Evolutionary conservation across 2,329 filamentous ascomycete genomes (phyloP), one percentile per base, ranked within the genome.

Genomic region (Cyanodermella asteris): DNA sequence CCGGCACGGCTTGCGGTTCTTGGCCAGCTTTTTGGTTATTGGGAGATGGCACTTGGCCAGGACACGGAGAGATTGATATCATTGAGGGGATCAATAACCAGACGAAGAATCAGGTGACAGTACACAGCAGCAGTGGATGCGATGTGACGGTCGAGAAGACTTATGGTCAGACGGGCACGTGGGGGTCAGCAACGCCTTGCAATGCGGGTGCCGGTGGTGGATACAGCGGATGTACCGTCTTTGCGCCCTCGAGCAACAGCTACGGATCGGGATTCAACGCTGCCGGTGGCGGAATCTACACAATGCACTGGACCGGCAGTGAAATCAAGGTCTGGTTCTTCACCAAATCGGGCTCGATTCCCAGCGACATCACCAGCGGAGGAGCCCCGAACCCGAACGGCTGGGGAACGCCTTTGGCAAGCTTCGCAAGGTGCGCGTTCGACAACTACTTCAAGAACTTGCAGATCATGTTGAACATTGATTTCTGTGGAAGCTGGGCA

Each of bases 401-500:
- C n/a, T 91, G 81, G 72, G 71, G 68, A 8, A 50, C 45, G 1
- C 76, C 82, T 1, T 43, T 61, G 2, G 76, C 74, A 7, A 56
- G 55, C 17, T 93, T 90, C 48, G 49, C 55, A 4, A 18, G 55
- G 28, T 93, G 84, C 49, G 53, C 82, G 36, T 73, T 91, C 34
- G 55, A 70, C 31, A 35, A 49, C 2, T 61, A 72, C 46, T 90
- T 93, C 53, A 53, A 53, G 31, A 49, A 72, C 31, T 63, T 91
- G 52, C 64, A 72, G 37, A 68, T 93, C 34, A 64, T 50, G 5
- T 72, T 87, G 46, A 68, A 84, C 49, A 87, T 71, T 1, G 75
- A 74, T 5, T 78, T 91, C 45, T 93, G 82, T 47, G 82, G 82
- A 12, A 65, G 73, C 41, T 91, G 81, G 81, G 81, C 81, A 5